Evolutionary conservation across 257 asterid genomes (phyloP).

Genomic region (Solanum bulbocastanum): DNA sequence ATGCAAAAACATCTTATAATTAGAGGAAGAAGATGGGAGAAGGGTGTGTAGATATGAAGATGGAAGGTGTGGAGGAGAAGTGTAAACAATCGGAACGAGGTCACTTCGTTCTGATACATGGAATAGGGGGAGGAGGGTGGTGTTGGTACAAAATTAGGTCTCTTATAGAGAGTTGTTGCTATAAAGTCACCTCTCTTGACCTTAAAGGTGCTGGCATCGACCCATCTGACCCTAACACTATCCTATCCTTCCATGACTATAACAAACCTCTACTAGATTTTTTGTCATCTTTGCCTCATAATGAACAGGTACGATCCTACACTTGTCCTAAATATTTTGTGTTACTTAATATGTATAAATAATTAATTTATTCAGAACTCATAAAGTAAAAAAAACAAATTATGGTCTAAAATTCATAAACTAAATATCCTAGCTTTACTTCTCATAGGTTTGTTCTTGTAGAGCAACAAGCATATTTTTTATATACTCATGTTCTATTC

Average conservation of each 20-base stretch:
- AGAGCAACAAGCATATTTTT: too few relatives aligned
- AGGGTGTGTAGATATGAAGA: not conserved
- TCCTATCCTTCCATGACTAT: constrained; percentile 51
- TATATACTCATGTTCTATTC: too few relatives aligned
- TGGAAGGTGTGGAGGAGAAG: not conserved
- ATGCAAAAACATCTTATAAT: not conserved
- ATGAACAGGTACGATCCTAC: constrained; percentile 32
- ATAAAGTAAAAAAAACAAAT: too few relatives aligned
- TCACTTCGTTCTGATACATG: constrained; percentile 81
- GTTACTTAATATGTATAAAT: too few relatives aligned
- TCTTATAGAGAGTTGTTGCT: constrained; percentile 58
- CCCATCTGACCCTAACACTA: constrained; percentile 50
- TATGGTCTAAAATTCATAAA: too few relatives aligned
- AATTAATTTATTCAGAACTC: too few relatives aligned
- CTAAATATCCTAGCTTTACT: too few relatives aligned
- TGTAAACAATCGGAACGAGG: not conserved
- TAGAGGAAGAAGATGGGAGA: not conserved
- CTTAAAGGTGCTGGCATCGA: constrained; percentile 64
- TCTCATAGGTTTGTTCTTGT: too few relatives aligned
- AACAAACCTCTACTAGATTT: constrained; percentile 63
- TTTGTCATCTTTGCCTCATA: constrained; percentile 28
- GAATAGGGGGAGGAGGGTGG: constrained; percentile 70
- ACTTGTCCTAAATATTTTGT: too few relatives aligned
- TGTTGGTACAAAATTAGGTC: constrained; percentile 77
- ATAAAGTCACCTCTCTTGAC: constrained; percentile 69